phyloP scores from a whole-genome alignment of 805 yeast species.

The Saccharomycopsis malanga region DNA sequence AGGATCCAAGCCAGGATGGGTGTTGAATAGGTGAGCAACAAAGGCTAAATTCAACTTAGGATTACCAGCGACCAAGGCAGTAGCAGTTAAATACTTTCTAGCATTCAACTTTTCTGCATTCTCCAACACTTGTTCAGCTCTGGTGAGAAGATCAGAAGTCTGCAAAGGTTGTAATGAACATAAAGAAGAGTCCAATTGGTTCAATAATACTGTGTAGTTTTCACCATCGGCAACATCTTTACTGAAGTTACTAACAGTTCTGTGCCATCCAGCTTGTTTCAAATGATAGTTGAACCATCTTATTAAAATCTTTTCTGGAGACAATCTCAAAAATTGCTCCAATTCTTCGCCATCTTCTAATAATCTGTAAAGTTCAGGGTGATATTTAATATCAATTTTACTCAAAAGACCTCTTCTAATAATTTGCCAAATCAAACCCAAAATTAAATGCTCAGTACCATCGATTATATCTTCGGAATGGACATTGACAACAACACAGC shows the following conservation, averaged over 20 bases:
- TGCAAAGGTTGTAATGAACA: slow-evolving; percentile 83
- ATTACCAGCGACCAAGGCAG: slow-evolving; percentile 88
- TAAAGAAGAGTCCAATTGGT: slow-evolving; percentile 77
- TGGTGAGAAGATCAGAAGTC: slow-evolving; percentile 59
- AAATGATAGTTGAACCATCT: slow-evolving; percentile 98
- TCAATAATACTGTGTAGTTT: slow-evolving; percentile 80
- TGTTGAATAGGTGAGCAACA: slow-evolving; percentile 94
- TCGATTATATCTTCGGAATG: slow-evolving; percentile 94
- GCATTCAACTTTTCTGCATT: slow-evolving; percentile 90
- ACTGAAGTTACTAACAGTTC: slow-evolving; percentile 81
- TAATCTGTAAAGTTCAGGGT: slow-evolving; percentile 92
- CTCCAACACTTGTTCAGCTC: slow-evolving; percentile 81
- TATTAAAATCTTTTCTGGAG: slow-evolving; percentile 93
- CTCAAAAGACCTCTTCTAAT: slow-evolving; percentile 92
- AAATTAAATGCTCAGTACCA: slow-evolving; percentile 85
- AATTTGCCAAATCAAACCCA: slow-evolving; percentile 95
- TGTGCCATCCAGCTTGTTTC: slow-evolving; percentile 83
- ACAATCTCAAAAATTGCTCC: slow-evolving; percentile 91
- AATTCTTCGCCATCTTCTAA: slow-evolving; percentile 95
- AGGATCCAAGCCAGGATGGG: slow-evolving; percentile 95
- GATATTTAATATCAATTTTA: slow-evolving; percentile 91
- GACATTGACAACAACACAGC: slow-evolving; percentile 95
- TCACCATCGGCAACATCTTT: slow-evolving; percentile 92
- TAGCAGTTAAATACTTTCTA: slow-evolving; percentile 91
- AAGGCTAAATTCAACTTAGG: slow-evolving; percentile 95